Percentiles rank a stretch among this genome's conserved stretches.
Evolutionary conservation across 257 asterid species (phyloP).

Genomic region (Ballota nigra): DNA sequence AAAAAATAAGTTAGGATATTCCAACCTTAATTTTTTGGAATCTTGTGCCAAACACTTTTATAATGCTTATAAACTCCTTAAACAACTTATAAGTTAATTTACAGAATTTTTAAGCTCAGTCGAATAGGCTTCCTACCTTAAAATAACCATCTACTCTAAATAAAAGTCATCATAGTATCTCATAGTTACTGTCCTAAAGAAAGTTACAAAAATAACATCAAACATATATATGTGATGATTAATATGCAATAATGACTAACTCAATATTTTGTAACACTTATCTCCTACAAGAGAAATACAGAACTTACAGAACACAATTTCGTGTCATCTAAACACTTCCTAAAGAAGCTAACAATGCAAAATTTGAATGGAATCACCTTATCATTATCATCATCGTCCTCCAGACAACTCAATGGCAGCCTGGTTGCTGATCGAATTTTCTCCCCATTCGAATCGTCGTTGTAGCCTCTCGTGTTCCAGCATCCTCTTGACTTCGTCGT

Average conservation of each 20-base stretch:
- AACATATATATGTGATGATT: no score
- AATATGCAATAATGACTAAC: neutral
- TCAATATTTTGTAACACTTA: neutral
- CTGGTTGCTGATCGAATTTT: slow-evolving; percentile 54
- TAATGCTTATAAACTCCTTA: no score
- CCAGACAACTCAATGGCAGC: slow-evolving; percentile 79
- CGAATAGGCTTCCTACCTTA: no score
- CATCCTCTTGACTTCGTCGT: slow-evolving; percentile 53
- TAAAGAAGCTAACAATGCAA: neutral
- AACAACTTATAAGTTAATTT: no score
- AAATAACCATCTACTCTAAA: no score
- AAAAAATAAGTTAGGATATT: no score
- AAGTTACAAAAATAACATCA: no score
- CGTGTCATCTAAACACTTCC: neutral
- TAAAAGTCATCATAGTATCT: no score
- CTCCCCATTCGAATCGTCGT: slow-evolving; percentile 74
- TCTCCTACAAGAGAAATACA: neutral
- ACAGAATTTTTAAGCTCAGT: no score
- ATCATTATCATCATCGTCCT: slow-evolving; percentile 38
- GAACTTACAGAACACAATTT: neutral
- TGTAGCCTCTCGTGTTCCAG: slow-evolving; percentile 68
- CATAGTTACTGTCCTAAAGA: no score
- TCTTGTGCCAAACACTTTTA: no score
- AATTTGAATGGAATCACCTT: slow-evolving; percentile 4
- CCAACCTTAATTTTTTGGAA: no score